Base-by-base conservation (phyloP, 2,329 filamentous ascomycete species). In the Fusarium decemcellulare region DNA sequence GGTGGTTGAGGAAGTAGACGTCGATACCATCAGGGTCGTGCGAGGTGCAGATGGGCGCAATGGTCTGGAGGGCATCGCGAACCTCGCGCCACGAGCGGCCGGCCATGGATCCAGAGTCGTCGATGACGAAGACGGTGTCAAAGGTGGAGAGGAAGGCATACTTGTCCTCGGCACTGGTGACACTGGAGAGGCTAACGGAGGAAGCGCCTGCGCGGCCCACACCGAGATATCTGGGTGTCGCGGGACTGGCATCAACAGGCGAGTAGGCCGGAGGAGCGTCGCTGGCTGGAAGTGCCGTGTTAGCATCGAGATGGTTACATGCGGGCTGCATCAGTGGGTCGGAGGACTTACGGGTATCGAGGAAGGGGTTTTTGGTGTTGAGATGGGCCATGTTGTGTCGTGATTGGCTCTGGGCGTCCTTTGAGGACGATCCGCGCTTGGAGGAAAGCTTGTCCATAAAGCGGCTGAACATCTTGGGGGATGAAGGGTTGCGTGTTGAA, bases 31-130 rank as follows among this genome's bases (percentile, higher is more conserved):
- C 93, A 1, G 84, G 81, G 77, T 98, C 95, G 78, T 93, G 90
- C 5, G 84, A 78, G 1, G 93, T 93, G 81, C 95, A 97, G 74
- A 97, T 92, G 0, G 93, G 93, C 0, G 93, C 88, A 74, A 98
- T 94, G 50, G 89, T 85, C 34, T 86, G 81, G 3, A 98, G 87
- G 2, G 92, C 93, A 9, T 86, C 83, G 29, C 86, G 82, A 1
- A 93, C 93, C 78, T 98, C 93, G 12, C 82, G 79, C 95, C 95
- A 98, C 23, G 86, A 87, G n/a, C 82, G 76, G 15, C 92, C 93
- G 2, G 84, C 83, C 95, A 98, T 98, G 72, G 92, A 95, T 6
- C 90, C 89, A n/a, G 91, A 94, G 82, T 98, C 95, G 77, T 98
- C 95, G 76, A 98, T 93, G 2, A 98, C 81, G 78, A 98, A 95